Base-by-base conservation (phyloP, 352 stramenopile species). In the Pythium volutum region DNA sequence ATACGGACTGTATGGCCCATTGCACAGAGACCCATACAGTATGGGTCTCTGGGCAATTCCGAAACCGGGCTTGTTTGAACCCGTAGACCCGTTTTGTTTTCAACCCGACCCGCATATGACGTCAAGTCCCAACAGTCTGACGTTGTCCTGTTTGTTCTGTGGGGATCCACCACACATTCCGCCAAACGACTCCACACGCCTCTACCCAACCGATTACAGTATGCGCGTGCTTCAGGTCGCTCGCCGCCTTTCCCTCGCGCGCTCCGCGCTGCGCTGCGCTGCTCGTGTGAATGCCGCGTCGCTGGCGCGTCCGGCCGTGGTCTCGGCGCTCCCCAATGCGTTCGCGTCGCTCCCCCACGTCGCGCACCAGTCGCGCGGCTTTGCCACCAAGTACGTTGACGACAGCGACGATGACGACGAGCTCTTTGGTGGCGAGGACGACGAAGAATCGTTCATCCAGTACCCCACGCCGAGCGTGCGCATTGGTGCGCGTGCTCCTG, bases 381-480 rank as follows among this genome's bases (percentile, higher is more conserved):
- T 90, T 52, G 73, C 77, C 12, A 79, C 57, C 29, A 59, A 49
- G 47, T 65, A 59, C 42, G 55, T 67, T 53, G 48, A 71, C 31
- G 67, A 79, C 36, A 62, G 12, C 56, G 62, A 81, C 52, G 74
- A 74, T 49, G 56, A 76, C 25, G 69, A 78, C 31, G 75, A 91
- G 31, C 84, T 81, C 63, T 89, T 91, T 67, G 64, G 72, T 16
- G 81, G 79, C 18, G 82, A 87, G 22, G 74, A 81, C 25, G 81
- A 93, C 3, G 80, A 91, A 0, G 84, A 91, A 46, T 73, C 74
- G 14, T 89, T 84, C 71, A 81, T 95, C 71, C 83, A 92, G 71
- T 95, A 95, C 74, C 84, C 84, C 18, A 57, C 72, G 10, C 34
- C 84, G 18, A 68, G 53, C 16, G 86, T 81, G 20, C 74, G 74